Base-by-base conservation (phyloP, 2,329 filamentous ascomycete genomes). In the Massarina eburnea region DNA sequence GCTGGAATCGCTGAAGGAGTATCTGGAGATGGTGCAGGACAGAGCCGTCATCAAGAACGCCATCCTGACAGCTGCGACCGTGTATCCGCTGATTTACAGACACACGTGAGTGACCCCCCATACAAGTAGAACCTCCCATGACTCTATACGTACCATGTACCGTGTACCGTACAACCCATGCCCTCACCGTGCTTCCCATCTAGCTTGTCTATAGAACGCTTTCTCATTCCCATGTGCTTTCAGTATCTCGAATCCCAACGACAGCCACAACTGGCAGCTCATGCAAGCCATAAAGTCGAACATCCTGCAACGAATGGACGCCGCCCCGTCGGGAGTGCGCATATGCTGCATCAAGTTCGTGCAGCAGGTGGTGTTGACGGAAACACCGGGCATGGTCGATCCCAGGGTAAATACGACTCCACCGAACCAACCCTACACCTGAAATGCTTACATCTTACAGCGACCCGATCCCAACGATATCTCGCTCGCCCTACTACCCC, bases 341-440 rank as follows among this genome's bases (percentile, higher is more conserved):
- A 86, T 97, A 68, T 95, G 91, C 77, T 97, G 94, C 75, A 86
- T 97, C 79, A 99, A 99, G 72, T 99, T 99, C 70, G 86, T 90
- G 29, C 92, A 99, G 74, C 85, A 89, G 53, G 89, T 97, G 35
- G 88, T 99, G 35, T 81, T 96, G 55, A 89, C 91, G 15, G 92
- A 99, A 71, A 96, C 90, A 9, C 84, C 86, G n/a, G 89, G 89
- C 37, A 75, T 86, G 47, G 88, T 89, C 57, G 92, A 97, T 66
- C 87, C 88, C 57, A 84, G 89, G 76, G 89, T 96, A 81, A 30
- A 14, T 30, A 70, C 82, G 51, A 54, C 45, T 43, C 38, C 21
- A 57, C 43, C 9, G 17, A 19, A 17, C 39, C 30, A 19, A 19
- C 41, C 14, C 29, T 19, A 49, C 39, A 44, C n/a, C 30, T 45